Percentiles rank a stretch among this genome's conserved stretches.
Conservation (phyloP, 1,284 basidiomycete genomes). For the Puccinia horiana region DNA sequence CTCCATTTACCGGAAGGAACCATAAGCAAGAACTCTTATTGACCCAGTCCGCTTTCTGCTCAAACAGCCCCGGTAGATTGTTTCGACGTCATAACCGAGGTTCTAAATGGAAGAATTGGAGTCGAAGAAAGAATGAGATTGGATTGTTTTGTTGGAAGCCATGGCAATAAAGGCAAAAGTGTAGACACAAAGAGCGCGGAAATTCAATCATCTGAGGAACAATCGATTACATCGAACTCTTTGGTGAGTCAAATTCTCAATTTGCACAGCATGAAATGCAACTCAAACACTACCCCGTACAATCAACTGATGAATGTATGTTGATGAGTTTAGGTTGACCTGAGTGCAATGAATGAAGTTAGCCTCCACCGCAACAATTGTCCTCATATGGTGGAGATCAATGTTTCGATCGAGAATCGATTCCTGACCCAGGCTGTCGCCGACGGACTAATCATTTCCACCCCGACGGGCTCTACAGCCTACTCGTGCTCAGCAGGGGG, state of each 20-base stretch:
- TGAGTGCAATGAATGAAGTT: constrained; percentile 96
- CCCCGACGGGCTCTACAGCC: constrained; percentile 94
- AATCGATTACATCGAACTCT: neutral
- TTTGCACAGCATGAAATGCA: neutral
- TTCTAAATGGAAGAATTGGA: constrained; percentile 49
- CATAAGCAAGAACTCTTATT: too few relatives aligned
- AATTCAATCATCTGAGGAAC: neutral
- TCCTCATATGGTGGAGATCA: constrained; percentile 89
- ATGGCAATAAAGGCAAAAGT: neutral
- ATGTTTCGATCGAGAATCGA: constrained; percentile 91
- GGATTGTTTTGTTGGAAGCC: constrained; percentile 18
- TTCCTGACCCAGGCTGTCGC: constrained; percentile 93
- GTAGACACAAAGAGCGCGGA: neutral
- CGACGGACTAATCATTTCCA: constrained; percentile 90
- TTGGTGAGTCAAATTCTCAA: neutral
- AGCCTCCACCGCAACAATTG: constrained; percentile 86
- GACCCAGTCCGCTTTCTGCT: constrained; percentile 32
- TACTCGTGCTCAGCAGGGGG: constrained; percentile 95
- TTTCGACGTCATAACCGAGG: constrained; percentile 57
- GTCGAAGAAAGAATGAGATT: constrained; percentile 43
- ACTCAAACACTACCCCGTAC: neutral
- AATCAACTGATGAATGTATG: neutral
- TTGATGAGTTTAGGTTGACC: constrained; percentile 47
- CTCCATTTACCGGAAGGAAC: neutral
- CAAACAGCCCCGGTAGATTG: constrained; percentile 72